Base-by-base conservation (phyloP, 805 yeast genomes). In the Candida krabiensis region DNA sequence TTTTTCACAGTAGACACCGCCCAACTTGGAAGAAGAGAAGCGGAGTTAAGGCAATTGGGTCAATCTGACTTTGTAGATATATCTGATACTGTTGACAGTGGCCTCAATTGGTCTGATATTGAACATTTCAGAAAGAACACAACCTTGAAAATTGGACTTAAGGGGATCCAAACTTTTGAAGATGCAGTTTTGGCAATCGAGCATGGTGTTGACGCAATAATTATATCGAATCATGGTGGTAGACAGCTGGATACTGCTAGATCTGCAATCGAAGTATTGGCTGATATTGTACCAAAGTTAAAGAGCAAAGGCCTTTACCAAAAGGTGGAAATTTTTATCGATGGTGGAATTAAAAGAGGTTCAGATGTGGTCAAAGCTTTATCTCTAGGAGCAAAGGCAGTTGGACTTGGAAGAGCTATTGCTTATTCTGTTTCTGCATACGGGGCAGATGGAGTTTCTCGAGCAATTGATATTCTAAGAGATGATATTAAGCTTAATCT, bases 1-100 rank as follows among this genome's bases (percentile, higher is more conserved):
- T 85, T 85, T 53, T 78, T 86, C 48, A 86, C 96, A 0, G 93
- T 85, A 4, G 96, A 86, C 66, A 91, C 95, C 0, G 95, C 95
- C 7, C 83, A 82, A 47, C 67, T 86, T 27, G 96, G 96, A 7
- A 75, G 89, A 43, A 75, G 95, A 47, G 95, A 87, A 61, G 85
- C 85, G 58, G 73, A 69, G 16, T 41, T 63, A 64, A 35, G 38
- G 29, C 21, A 14, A 5, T 23, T 28, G 16, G 38, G 37, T 4
- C 27, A 21, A 12, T 17, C 37, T 5, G 31, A 28, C 4, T 34
- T 34, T 14, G 37, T 34, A 9, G 37, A 15, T 9, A 34, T 22
- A 28, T 30, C 62, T 66, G 55, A 66, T 28, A 58, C 61, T 34
- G 67, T 52, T 18, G 61, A 44, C 31, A 64, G 60, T 9, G 69